Percentiles rank a stretch among this genome's conserved stretches.
Conservation (phyloP, 345 rosid species). For the Eutrema yunnanense region DNA sequence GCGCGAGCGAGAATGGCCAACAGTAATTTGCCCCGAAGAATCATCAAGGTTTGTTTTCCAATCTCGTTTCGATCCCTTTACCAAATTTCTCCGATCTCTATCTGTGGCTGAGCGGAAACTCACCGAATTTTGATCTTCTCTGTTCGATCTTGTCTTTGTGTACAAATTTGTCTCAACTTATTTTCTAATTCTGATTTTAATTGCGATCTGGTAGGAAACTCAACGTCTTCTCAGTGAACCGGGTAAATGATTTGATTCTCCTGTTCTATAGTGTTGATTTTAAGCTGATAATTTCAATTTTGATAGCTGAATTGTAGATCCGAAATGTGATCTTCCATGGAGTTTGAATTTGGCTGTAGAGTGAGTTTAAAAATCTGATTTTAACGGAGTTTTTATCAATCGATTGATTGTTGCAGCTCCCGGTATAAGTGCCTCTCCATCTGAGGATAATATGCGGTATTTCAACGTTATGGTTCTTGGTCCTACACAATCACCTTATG, state of each 20-base stretch:
- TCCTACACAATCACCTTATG: slow-evolving; percentile 92
- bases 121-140: not conserved
- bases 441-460: slow-evolving; percentile 93
- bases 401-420: slow-evolving; percentile 59
- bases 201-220: slow-evolving; percentile 64
- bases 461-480: slow-evolving; percentile 98
- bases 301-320: not conserved
- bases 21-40: slow-evolving; percentile 91
- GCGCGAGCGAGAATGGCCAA: slow-evolving; percentile 49
- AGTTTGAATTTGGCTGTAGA: slow-evolving; percentile 9
- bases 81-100: not conserved
- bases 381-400: slow-evolving; percentile 2
- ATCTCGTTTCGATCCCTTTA: slow-evolving; percentile 15
- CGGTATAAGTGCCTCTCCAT: slow-evolving; percentile 95
- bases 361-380: not conserved
- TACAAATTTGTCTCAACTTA: not conserved
- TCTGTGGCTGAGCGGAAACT: not conserved
- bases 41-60: slow-evolving; percentile 70
- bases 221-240: slow-evolving; percentile 99
- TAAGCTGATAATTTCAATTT: not conserved
- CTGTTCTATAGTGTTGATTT: not conserved
- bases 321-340: slow-evolving; percentile 3
- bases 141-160: not conserved
- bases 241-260: slow-evolving; percentile 36
- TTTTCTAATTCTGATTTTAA: not conserved